phyloP scores from a whole-genome alignment of 768 basidiomycete genomes.

The Pluteus cervinus region DNA sequence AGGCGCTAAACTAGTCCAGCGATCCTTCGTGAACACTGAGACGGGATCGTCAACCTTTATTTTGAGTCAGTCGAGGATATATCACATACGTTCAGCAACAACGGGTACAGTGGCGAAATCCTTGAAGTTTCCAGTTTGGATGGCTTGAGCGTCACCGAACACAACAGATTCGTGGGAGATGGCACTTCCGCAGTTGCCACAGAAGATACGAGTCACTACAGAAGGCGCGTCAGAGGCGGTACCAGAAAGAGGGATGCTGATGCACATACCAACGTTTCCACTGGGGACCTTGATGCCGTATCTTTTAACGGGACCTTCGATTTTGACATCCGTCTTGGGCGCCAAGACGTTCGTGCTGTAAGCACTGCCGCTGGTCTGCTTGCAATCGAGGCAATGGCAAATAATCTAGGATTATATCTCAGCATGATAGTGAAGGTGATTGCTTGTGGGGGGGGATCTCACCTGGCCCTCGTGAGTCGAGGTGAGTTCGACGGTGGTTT shows the following conservation, averaged over 20 bases:
- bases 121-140: conserved; percentile 9
- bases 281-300: conserved; percentile 4
- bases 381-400: conserved; percentile 11
- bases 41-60: neutral
- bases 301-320: conserved; percentile 8
- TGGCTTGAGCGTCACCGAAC: conserved; percentile 1
- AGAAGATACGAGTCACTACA: conserved; percentile 9
- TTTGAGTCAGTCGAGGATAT: neutral
- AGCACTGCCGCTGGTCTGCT: conserved; percentile 6
- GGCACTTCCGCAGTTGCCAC: conserved; percentile 9
- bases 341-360: conserved; percentile 9
- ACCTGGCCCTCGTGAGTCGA: neutral
- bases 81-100: conserved; percentile 6
- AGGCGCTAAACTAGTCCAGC: conserved; percentile 2
- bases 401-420: neutral
- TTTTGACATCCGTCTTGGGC: conserved; percentile 1
- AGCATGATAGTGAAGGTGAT: neutral
- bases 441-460: neutral
- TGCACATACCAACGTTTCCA: conserved; percentile 5
- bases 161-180: conserved; percentile 5
- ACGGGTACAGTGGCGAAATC: conserved; percentile 9
- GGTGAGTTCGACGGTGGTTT: conserved; percentile 1
- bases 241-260: neutral
- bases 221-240: neutral
- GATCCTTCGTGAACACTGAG: conserved; percentile 6